phyloP scores from a whole-genome alignment of 306 rosid genomes.

The Cicer arietinum region DNA sequence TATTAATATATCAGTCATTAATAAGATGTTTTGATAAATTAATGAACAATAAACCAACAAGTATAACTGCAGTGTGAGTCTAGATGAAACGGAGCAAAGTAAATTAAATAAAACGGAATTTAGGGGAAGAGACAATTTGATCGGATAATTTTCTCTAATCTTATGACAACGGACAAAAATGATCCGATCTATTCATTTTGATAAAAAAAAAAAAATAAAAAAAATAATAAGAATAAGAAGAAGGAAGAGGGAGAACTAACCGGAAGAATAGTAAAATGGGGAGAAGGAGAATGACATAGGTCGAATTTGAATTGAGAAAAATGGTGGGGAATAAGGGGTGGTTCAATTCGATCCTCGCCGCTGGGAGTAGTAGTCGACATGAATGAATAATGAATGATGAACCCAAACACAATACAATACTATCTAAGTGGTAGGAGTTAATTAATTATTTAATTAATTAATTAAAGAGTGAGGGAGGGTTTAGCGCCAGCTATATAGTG shows the following conservation, averaged over 20 bases:
- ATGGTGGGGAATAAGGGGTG: not conserved
- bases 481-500: too few species aligned
- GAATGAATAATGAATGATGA: not conserved
- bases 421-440: not conserved
- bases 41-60: not conserved
- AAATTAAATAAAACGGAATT: not conserved
- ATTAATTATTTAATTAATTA: not conserved
- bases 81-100: too few species aligned
- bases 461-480: too few species aligned
- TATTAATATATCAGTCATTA: not conserved
- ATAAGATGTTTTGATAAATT: not conserved
- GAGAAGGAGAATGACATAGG: conserved; percentile 23
- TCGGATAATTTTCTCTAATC: not conserved
- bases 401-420: too few species aligned
- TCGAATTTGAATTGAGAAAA: conserved; percentile 39
- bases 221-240: not conserved
- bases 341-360: conserved; percentile 34
- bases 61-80: not conserved
- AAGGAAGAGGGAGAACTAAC: conserved; percentile 18
- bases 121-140: not conserved
- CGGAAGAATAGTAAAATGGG: not conserved
- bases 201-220: not conserved
- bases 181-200: not conserved
- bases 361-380: conserved; percentile 40
- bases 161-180: not conserved